Percentiles rank a stretch among this genome's conserved stretches.
Conservation (phyloP, 176 grass and related monocot species). For the Oryza brachyantha region DNA sequence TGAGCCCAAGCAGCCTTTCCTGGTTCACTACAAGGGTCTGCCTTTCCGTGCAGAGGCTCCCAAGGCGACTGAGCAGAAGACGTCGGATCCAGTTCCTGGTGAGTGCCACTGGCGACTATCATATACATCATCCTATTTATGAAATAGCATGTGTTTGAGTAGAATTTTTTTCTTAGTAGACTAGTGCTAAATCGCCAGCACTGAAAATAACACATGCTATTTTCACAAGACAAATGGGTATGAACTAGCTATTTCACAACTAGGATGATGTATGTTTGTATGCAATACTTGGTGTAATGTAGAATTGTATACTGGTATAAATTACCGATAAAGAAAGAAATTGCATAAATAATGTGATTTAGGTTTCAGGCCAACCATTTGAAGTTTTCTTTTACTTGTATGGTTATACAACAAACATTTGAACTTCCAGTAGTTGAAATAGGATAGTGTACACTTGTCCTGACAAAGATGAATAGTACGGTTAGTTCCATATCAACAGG, state of each 20-base stretch:
- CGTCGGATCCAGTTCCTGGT: constrained; percentile 69
- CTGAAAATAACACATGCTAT: background rate
- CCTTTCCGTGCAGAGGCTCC: constrained; percentile 57
- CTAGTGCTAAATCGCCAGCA: background rate
- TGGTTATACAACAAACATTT: background rate
- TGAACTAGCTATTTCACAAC: background rate
- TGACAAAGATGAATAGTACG: background rate
- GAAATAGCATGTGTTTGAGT: background rate
- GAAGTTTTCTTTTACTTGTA: background rate
- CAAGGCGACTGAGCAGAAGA: constrained; percentile 68
- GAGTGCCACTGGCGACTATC: no score
- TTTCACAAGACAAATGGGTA: background rate
- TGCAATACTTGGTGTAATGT: background rate
- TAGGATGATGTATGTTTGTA: background rate
- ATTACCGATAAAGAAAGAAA: background rate
- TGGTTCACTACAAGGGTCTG: constrained; percentile 82
- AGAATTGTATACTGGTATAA: background rate
- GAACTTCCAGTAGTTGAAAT: background rate
- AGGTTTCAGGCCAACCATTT: background rate
- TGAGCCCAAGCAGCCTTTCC: constrained; percentile 66
- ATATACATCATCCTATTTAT: no score
- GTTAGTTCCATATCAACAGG: background rate
- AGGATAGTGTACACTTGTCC: background rate
- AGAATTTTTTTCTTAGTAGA: background rate
- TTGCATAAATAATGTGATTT: background rate